These are phyloP conservation scores for Aspergillus sp. DNA, from an alignment of 2,329 filamentous ascomycete species.

Conservation along the genomic window DNA sequence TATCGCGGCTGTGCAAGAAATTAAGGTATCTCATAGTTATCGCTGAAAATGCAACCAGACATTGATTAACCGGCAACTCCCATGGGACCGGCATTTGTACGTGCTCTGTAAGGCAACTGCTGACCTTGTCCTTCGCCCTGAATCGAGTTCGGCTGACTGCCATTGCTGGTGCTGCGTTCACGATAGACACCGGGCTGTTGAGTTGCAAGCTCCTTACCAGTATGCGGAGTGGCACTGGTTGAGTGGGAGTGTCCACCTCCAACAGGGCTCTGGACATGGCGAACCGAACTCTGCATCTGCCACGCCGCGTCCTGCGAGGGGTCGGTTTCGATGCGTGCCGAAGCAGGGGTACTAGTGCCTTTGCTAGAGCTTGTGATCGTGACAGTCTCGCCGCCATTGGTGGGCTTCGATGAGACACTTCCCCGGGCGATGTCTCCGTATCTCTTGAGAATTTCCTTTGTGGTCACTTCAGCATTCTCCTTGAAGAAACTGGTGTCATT, in stretches of 20 bases:
- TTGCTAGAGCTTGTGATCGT: slow-evolving; percentile 37
- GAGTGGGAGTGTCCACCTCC: slow-evolving; percentile 29
- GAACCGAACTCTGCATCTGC: slow-evolving; percentile 79
- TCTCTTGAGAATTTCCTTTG: slow-evolving; percentile 92
- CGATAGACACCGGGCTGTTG: slow-evolving; percentile 23
- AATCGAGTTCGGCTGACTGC: slow-evolving; percentile 23
- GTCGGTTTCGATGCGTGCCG: slow-evolving; percentile 76
- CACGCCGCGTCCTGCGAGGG: slow-evolving; percentile 64
- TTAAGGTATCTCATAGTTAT: slow-evolving; percentile 2
- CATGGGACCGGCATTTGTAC: slow-evolving; percentile 34
- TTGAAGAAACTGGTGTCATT: slow-evolving; percentile 79
- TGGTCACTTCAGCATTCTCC: slow-evolving; percentile 79
- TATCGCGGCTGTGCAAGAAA: slow-evolving; percentile 14
- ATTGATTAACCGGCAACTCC: slow-evolving; percentile 30
- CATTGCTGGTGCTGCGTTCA: slow-evolving; percentile 31
- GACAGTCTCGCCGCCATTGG: slow-evolving; percentile 50
- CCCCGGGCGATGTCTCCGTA: slow-evolving; percentile 77
- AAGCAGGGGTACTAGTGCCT: slow-evolving; percentile 42
- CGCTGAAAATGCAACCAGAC: slow-evolving; percentile 8
- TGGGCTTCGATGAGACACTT: slow-evolving; percentile 53
- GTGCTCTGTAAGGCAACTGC: slow-evolving; percentile 31
- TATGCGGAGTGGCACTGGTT: slow-evolving; percentile 16
- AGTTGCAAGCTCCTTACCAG: slow-evolving; percentile 21
- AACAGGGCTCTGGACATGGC: slow-evolving; percentile 58
- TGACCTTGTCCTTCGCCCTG: slow-evolving; percentile 27